Percentiles rank a stretch among this genome's conserved stretches.
These are phyloP conservation scores for Suillus fuscotomentosus DNA, from an alignment of 768 basidiomycete species.

Conservation along the genomic window DNA sequence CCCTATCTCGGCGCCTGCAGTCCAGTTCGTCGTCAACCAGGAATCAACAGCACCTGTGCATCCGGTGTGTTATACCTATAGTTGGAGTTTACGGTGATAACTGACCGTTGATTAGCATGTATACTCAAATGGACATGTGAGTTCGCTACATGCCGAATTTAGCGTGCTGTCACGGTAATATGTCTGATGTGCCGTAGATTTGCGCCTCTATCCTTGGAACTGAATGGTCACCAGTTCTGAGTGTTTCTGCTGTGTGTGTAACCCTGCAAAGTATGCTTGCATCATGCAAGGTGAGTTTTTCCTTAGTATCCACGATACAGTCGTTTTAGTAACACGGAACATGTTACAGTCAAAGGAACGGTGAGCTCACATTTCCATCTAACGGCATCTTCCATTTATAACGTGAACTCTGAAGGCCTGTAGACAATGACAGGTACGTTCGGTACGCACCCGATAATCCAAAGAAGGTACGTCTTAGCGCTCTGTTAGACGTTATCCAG, in stretches of 20 bases:
- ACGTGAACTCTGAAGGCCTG: conserved; percentile 48
- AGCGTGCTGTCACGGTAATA: conserved; percentile 9
- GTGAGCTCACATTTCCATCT: conserved; percentile 35
- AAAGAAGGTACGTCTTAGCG: conserved; percentile 62
- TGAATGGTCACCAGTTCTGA: conserved; percentile 90
- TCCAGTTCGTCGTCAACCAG: conserved; percentile 76
- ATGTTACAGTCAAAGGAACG: conserved; percentile 54
- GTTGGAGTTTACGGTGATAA: conserved; percentile 1
- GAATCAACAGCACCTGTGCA: conserved; percentile 70
- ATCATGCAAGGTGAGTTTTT: conserved; percentile 72
- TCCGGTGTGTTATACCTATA: conserved; percentile 51
- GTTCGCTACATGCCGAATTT: conserved; percentile 18
- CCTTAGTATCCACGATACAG: background rate
- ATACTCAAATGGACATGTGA: conserved; percentile 85
- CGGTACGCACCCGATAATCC: conserved; percentile 77
- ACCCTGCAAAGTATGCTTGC: conserved; percentile 93
- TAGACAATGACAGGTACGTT: conserved; percentile 84
- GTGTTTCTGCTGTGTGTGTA: conserved; percentile 77
- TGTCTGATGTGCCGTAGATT: conserved; percentile 48
- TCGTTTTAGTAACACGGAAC: background rate
- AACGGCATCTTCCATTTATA: conserved; percentile 4
- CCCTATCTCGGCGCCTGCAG: conserved; percentile 86
- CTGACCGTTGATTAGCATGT: conserved; percentile 56
- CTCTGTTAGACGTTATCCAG: background rate
- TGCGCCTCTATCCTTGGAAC: conserved; percentile 88